Evolutionary conservation across 2,329 filamentous ascomycete species (phyloP), one percentile per base, ranked within the genome.

Genomic region (Capronia americana): DNA sequence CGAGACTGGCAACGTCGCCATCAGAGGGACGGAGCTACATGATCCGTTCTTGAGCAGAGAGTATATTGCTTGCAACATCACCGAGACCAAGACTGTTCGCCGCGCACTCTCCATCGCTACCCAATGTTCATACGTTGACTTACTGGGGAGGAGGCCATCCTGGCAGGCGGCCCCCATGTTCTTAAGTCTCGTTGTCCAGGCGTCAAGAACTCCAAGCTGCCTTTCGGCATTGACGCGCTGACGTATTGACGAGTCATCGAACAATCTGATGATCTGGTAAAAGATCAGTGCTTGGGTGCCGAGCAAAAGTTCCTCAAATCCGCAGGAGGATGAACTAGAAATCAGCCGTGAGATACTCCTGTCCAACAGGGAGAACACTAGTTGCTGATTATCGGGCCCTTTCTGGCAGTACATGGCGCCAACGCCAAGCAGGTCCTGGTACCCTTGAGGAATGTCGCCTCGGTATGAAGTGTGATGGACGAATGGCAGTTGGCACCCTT

Each of bases 11-110:
- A 60, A 60, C 7, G 20, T 60, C 26, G 38, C 41, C 44, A 60
- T 48, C 26, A 30, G 24, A 8, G 57, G 57, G 8, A 60, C 57
- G 11, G 38, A 60, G 20, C 12, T 50, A 28, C 57, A 60, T 14
- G 34, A 14, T n/a, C 57, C 57, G 20, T 51, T 41, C 30, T 50
- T 60, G 23, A 60, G 20, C 17, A 60, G 38, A 48, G 38, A 60
- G 57, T 60, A 60, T 24, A 60, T 48, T 10, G 57, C 57, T 32
- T 60, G 57, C 24, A 60, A 28, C 57, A 60, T 60, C 10, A 51
- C 57, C 17, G 57, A 60, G 5, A 60, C 44, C 23, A 60, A 14
- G 8, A 60, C 17, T 17, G 57, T 60, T 8, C 57, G 38, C 41
- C 57, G 20, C 11, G 57, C 57, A 30, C 57, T 60, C 28, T 60